Percentiles rank a stretch among this genome's conserved stretches.
Conservation (phyloP, 805 yeast genomes). For the Groenewaldozyma tartarivorans region DNA sequence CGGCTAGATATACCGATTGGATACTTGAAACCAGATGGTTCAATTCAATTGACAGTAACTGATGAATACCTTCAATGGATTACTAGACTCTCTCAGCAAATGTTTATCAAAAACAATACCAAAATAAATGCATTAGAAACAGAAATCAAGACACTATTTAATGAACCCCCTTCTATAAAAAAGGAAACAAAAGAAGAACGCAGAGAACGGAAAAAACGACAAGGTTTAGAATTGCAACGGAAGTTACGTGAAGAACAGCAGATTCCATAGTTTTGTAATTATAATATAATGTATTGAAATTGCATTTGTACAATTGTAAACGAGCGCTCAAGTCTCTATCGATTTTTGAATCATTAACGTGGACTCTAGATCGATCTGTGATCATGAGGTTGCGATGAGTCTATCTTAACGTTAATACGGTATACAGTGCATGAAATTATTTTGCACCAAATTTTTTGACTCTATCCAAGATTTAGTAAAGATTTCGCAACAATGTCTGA, state of each 20-base stretch:
- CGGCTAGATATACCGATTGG: slow-evolving; percentile 75
- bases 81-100: slow-evolving; percentile 46
- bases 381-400: too few species aligned
- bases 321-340: too few species aligned
- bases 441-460: too few species aligned
- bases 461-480: too few species aligned
- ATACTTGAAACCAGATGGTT: slow-evolving; percentile 31
- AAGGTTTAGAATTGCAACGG: slow-evolving; percentile 14
- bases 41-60: slow-evolving; percentile 37
- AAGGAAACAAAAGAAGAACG: slow-evolving; percentile 18
- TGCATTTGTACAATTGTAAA: too few species aligned
- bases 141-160: not conserved
- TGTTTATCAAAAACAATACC: slow-evolving; percentile 56
- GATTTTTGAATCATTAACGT: too few species aligned
- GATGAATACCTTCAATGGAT: slow-evolving; percentile 43
- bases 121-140: slow-evolving; percentile 40
- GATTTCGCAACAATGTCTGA: too few species aligned
- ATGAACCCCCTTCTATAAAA: not conserved
- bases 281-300: too few species aligned
- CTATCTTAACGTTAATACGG: too few species aligned
- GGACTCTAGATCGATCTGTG: too few species aligned
- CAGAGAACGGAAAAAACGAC: slow-evolving; percentile 14
- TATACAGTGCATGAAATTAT: too few species aligned
- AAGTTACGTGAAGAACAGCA: not conserved
- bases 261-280: too few species aligned